Percentiles rank a stretch among this genome's conserved stretches.
Conservation (phyloP, 192 early-diverging fungal species). For the Umbelopsis sp. region DNA sequence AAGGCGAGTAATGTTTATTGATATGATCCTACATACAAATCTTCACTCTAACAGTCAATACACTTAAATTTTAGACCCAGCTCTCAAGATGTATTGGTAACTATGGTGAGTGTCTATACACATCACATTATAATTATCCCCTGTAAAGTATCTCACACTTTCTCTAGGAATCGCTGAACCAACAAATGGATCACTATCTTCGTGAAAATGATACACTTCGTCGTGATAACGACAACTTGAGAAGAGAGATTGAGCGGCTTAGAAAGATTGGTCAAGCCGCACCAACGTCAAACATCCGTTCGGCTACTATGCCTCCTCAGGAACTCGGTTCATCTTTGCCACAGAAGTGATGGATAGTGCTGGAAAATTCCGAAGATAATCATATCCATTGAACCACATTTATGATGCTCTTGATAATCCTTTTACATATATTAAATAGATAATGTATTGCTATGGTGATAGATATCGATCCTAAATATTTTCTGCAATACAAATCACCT, state of each 20-base stretch:
- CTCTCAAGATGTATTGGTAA: neutral
- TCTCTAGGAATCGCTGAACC: conserved; percentile 5
- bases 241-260: conserved; percentile 6
- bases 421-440: too few relatives aligned
- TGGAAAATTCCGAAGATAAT: neutral
- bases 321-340: neutral
- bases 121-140: neutral
- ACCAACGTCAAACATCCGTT: neutral
- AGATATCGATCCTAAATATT: too few relatives aligned
- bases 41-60: neutral
- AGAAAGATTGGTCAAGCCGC: neutral
- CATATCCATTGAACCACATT: too few relatives aligned
- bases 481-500: too few relatives aligned
- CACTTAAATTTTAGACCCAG: neutral
- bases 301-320: neutral
- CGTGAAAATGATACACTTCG: neutral
- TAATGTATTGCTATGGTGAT: too few relatives aligned
- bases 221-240: conserved; percentile 13
- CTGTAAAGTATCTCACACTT: neutral
- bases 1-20: neutral
- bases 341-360: neutral
- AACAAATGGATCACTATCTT: conserved; percentile 8
- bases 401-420: too few relatives aligned
- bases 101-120: neutral
- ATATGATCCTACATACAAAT: neutral